phyloP scores from a whole-genome alignment of 2,329 filamentous ascomycete species.

The Chalaropsis thielavioides region DNA sequence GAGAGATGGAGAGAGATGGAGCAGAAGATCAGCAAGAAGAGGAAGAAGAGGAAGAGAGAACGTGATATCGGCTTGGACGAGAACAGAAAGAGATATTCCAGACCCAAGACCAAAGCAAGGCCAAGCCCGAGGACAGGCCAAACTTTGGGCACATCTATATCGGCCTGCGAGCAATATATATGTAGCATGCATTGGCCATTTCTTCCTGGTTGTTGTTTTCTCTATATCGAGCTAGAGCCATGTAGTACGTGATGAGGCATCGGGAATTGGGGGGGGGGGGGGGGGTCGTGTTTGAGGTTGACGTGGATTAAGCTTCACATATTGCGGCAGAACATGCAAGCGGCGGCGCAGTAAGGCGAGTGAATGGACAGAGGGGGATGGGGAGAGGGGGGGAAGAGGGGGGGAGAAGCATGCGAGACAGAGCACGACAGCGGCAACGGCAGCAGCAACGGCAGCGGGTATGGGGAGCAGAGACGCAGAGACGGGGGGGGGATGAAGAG shows the following conservation, averaged over 20 bases:
- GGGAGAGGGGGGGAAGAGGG: neutral
- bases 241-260: neutral
- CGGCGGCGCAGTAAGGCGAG: neutral
- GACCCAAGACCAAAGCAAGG: neutral
- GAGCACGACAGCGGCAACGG: neutral
- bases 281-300: conserved; percentile 13
- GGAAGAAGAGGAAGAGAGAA: neutral
- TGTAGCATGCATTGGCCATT: neutral
- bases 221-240: neutral
- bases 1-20: neutral
- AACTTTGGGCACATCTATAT: neutral
- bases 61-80: neutral
- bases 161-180: neutral
- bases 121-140: neutral
- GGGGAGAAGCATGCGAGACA: neutral
- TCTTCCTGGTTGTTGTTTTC: neutral
- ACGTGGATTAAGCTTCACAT: conserved; percentile 3
- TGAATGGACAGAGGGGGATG: neutral
- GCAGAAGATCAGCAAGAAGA: conserved; percentile 11
- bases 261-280: neutral
- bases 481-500: neutral
- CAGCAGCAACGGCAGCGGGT: neutral
- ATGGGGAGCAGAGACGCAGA: neutral
- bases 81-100: neutral
- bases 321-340: neutral